Evolutionary conservation across 768 basidiomycete genomes (phyloP).

Genomic region (Russula virescens): DNA sequence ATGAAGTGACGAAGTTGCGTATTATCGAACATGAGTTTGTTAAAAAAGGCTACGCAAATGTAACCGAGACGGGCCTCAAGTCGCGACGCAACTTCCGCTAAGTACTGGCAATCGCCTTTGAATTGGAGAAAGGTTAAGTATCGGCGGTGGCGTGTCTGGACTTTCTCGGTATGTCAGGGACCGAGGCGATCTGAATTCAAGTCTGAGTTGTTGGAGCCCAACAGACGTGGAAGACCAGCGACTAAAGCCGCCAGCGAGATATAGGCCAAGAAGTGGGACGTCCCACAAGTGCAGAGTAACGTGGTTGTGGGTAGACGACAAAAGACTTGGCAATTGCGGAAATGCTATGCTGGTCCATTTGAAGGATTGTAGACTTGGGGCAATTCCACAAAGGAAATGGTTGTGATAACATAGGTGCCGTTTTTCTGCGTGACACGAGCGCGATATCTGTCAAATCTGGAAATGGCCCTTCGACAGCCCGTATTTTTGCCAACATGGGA

Average conservation of each 20-base stretch:
- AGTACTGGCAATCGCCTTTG: no score
- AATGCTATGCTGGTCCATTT: neutral
- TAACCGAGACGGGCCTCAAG: no score
- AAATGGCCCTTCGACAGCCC: no score
- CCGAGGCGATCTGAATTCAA: conserved; percentile 14
- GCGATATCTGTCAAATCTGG: no score
- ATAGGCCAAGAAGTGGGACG: neutral
- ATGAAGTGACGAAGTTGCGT: no score
- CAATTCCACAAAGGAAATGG: neutral
- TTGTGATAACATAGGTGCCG: neutral
- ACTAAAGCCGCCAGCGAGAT: neutral
- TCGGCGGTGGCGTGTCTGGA: no score
- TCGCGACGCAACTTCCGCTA: no score
- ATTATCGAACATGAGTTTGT: no score
- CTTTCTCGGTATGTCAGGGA: no score
- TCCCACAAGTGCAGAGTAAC: neutral
- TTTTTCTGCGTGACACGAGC: neutral
- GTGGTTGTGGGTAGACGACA: neutral
- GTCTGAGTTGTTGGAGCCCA: neutral
- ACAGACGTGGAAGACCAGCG: neutral
- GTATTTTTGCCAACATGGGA: no score
- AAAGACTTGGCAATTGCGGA: neutral
- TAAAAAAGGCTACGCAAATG: no score
- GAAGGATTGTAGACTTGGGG: neutral
- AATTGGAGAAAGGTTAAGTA: no score